Evolutionary conservation across 352 stramenopile species (phyloP).

Genomic region (Phytophthora lateralis): DNA sequence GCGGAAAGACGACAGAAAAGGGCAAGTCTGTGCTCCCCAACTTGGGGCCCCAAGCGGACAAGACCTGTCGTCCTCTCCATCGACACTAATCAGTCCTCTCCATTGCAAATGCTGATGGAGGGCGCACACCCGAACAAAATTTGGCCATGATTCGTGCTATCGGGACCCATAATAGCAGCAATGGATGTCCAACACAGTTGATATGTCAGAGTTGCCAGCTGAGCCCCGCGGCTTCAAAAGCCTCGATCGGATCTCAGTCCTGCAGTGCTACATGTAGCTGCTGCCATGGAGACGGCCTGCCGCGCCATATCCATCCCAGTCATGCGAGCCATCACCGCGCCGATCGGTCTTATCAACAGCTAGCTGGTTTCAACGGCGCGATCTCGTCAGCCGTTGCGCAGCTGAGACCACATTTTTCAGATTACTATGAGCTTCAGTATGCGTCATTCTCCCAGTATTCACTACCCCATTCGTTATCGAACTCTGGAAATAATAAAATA

Average conservation of each 20-base stretch:
- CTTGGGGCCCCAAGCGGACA: constrained; percentile 4
- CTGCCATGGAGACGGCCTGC: no score
- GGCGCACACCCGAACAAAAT: not conserved
- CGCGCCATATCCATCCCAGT: no score
- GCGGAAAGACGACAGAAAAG: constrained; percentile 32
- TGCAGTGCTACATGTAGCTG: no score
- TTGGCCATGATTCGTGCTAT: not conserved
- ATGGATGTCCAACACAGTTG: not conserved
- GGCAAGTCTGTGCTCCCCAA: constrained; percentile 4
- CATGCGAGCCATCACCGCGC: no score
- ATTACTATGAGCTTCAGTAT: no score
- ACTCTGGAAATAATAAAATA: no score
- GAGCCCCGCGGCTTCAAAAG: not conserved
- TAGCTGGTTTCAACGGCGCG: no score
- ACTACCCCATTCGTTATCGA: no score
- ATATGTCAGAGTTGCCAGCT: constrained; percentile 1
- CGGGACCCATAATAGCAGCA: not conserved
- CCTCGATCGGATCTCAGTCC: no score
- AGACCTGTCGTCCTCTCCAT: not conserved
- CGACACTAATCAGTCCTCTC: no score
- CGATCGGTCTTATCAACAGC: not conserved
- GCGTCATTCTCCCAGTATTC: no score
- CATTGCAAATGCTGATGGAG: not conserved
- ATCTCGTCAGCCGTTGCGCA: not conserved
- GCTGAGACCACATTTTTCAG: not conserved